Percentiles rank a stretch among this genome's conserved stretches.
phyloP scores from a whole-genome alignment of 192 early-diverging fungal genomes.

The Helicostylum pulchrum region DNA sequence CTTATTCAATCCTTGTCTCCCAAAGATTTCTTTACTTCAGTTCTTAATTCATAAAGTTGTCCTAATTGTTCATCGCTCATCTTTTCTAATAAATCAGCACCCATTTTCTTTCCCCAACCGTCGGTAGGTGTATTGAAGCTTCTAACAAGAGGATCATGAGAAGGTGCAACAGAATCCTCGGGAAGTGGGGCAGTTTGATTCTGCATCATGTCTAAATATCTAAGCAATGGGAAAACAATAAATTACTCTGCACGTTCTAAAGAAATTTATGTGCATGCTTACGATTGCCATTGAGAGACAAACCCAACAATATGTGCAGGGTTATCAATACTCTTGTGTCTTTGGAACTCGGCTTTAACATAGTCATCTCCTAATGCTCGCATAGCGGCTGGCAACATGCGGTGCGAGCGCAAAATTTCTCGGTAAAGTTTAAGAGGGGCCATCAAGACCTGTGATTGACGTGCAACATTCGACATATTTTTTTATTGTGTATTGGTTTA shows the following conservation, averaged over 20 bases:
- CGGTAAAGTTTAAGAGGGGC: conserved; percentile 54
- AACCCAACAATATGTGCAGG: conserved; percentile 57
- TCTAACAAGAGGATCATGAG: conserved; percentile 15
- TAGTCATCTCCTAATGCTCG: conserved; percentile 57
- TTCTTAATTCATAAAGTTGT: conserved; percentile 52
- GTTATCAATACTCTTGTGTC: conserved; percentile 54
- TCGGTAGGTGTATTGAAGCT: conserved; percentile 16
- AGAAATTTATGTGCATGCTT: conserved; percentile 8
- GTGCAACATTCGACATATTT: too few species aligned
- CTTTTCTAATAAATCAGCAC: conserved; percentile 41
- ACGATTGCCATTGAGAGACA: conserved; percentile 53
- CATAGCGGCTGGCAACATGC: conserved; percentile 45
- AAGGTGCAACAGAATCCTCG: conserved; percentile 6
- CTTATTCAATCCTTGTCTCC: conserved; percentile 9
- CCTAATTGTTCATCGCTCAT: conserved; percentile 59
- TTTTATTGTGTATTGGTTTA: too few species aligned
- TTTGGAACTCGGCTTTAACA: conserved; percentile 57
- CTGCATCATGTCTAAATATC: conserved; percentile 28
- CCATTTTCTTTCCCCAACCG: conserved; percentile 39
- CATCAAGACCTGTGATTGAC: conserved; percentile 35
- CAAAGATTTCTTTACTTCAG: conserved; percentile 37
- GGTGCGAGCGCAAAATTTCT: conserved; percentile 50
- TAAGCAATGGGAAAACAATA: neutral
- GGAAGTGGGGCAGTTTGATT: conserved; percentile 21
- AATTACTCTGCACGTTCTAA: neutral